phyloP scores from a whole-genome alignment of 441 rosid genomes.

The Gossypium aridum region DNA sequence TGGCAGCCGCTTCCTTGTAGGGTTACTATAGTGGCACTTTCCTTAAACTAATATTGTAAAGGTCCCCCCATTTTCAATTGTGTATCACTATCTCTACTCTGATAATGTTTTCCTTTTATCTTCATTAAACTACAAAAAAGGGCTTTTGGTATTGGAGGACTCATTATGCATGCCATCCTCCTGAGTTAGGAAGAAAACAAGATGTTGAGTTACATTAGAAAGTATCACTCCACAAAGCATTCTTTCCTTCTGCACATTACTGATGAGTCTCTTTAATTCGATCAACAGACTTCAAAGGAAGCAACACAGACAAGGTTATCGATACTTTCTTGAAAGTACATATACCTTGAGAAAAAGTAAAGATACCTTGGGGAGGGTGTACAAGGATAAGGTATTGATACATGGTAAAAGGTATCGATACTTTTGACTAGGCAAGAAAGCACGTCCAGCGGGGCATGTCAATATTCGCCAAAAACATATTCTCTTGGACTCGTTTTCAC shows the following conservation, averaged over 20 bases:
- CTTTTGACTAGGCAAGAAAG: too few species aligned
- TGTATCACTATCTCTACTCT: not conserved
- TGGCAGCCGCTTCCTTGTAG: conserved; percentile 10
- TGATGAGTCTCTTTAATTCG: conserved; percentile 39
- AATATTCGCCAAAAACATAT: too few species aligned
- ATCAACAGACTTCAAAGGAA: conserved; percentile 36
- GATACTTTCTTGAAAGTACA: too few species aligned
- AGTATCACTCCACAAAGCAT: conserved; percentile 33
- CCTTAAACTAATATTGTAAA: conserved; percentile 36
- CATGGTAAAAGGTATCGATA: too few species aligned
- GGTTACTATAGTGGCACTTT: conserved; percentile 18
- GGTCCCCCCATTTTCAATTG: conserved; percentile 15
- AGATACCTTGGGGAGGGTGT: too few species aligned
- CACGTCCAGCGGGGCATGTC: too few species aligned
- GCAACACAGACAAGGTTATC: conserved; percentile 20
- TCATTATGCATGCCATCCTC: conserved; percentile 21
- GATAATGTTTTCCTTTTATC: conserved; percentile 16
- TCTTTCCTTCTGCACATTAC: conserved; percentile 39
- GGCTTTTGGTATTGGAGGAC: not conserved
- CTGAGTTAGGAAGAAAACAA: conserved; percentile 28
- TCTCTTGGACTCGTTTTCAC: too few species aligned
- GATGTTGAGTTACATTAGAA: conserved; percentile 15
- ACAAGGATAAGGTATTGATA: too few species aligned
- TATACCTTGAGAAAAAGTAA: too few species aligned
- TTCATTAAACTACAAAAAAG: conserved; percentile 13